Evolutionary conservation across 2,329 filamentous ascomycete genomes (phyloP).

Genomic region (Lasiodiplodia hormozganensis): DNA sequence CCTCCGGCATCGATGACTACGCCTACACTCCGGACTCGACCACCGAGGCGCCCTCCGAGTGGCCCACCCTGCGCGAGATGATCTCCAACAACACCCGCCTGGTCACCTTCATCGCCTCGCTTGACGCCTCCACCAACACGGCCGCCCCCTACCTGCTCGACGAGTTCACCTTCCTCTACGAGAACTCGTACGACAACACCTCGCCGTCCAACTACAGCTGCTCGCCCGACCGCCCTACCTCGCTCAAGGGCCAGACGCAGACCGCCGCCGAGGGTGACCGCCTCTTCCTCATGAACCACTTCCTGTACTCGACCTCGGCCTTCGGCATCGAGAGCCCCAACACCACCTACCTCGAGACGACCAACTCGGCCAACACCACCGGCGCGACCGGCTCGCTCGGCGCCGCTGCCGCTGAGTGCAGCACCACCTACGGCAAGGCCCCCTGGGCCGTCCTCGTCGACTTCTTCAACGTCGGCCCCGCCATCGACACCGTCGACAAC

Average conservation of each 20-base stretch:
- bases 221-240: slow-evolving; percentile 67
- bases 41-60: slow-evolving; percentile 52
- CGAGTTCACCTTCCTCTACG: slow-evolving; percentile 70
- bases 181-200: slow-evolving; percentile 70
- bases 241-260: slow-evolving; percentile 52
- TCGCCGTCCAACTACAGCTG: slow-evolving; percentile 70
- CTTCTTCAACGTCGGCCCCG: slow-evolving; percentile 74
- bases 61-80: slow-evolving; percentile 72
- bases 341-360: slow-evolving; percentile 60
- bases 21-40: slow-evolving; percentile 56
- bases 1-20: slow-evolving; percentile 63
- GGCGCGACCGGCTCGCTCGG: slow-evolving; percentile 55
- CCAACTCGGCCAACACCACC: slow-evolving; percentile 65
- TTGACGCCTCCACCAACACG: slow-evolving; percentile 35
- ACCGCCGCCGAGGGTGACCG: slow-evolving; percentile 62
- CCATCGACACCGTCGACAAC: slow-evolving; percentile 69
- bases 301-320: slow-evolving; percentile 64
- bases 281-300: slow-evolving; percentile 77
- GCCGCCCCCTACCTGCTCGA: slow-evolving; percentile 61
- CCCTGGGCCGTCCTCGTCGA: slow-evolving; percentile 79
- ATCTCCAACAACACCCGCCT: slow-evolving; percentile 67
- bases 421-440: slow-evolving; percentile 65
- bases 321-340: slow-evolving; percentile 33
- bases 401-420: slow-evolving; percentile 45
- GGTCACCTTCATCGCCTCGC: slow-evolving; percentile 68